Evolutionary conservation across 768 basidiomycete species (phyloP).

Genomic region (Agrocybe praecox): DNA sequence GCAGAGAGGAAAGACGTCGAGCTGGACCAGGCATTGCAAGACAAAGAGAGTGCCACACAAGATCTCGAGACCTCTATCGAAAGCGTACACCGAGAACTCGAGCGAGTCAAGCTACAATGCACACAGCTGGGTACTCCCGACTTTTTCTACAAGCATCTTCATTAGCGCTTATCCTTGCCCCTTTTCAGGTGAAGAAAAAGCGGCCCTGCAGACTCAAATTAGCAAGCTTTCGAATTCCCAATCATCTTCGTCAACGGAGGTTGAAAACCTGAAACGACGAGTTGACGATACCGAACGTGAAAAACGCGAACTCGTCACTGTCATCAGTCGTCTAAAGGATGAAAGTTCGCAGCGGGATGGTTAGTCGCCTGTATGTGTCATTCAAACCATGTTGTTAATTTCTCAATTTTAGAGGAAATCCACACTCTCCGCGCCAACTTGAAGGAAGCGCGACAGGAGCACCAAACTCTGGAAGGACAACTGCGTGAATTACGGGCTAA

Average conservation of each 20-base stretch:
- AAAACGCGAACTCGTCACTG: slow-evolving; percentile 85
- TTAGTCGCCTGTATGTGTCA: slow-evolving; percentile 33
- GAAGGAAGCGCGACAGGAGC: slow-evolving; percentile 76
- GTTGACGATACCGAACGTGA: slow-evolving; percentile 83
- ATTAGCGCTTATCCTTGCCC: slow-evolving; percentile 19
- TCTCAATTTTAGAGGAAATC: slow-evolving; percentile 59
- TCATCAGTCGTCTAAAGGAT: slow-evolving; percentile 82
- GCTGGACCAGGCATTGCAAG: slow-evolving; percentile 82
- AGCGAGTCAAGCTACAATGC: slow-evolving; percentile 58
- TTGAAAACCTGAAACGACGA: slow-evolving; percentile 57
- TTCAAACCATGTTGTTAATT: slow-evolving; percentile 7
- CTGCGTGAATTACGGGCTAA: slow-evolving; percentile 72
- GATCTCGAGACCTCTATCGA: slow-evolving; percentile 60
- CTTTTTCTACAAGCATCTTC: slow-evolving; percentile 5
- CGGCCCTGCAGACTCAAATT: slow-evolving; percentile 56
- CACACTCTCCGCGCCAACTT: slow-evolving; percentile 66
- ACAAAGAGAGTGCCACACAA: slow-evolving; percentile 63
- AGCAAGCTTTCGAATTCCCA: slow-evolving; percentile 58
- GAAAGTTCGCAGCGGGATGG: slow-evolving; percentile 77
- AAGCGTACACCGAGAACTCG: slow-evolving; percentile 55
- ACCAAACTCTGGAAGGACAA: slow-evolving; percentile 67
- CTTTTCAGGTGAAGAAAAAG: slow-evolving; percentile 36
- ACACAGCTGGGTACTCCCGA: slow-evolving; percentile 61
- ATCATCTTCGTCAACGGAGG: slow-evolving; percentile 62
- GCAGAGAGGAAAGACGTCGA: slow-evolving; percentile 77